Evolutionary conservation across 352 stramenopile genomes (phyloP), one percentile per base, ranked within the genome.

Genomic region (Pythium rhizo-oryzae): DNA sequence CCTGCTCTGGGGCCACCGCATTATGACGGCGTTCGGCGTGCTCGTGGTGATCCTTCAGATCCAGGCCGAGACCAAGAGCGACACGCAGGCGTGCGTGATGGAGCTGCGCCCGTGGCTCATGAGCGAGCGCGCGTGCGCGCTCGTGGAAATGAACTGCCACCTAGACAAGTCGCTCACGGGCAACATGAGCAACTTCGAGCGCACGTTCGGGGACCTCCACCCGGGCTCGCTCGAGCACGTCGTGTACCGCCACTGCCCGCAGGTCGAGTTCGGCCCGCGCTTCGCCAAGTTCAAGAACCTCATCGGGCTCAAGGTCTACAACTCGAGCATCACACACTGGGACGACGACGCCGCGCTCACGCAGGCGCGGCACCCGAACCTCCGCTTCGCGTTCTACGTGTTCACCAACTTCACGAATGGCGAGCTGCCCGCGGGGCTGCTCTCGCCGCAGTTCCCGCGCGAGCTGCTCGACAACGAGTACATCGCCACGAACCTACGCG

Each of bases 161-260:
- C 23, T 21, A 2, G 13, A 55, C 24, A 13, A n/a, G n/a, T n/a
- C 28, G 23, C 35, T 68, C 11, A 46, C 39, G 12, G 61, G 61
- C n/a, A 56, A 61, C 21, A 11, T 52, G 23, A 23, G n/a, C 19
- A 39, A 68, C 13, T 46, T 61, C 28, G 52, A 43, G 1, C 12
- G 6, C 5, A 53, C 63, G 0, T 70, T 78, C 23, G 53, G 21
- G 1, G 4, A 19, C 2, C 52, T 88, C 24, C 66, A 85, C 28
- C 33, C 44, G 1, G n/a, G 25, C 11, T 76, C 71, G 4, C 56
- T 79, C 6, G 50, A 53, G 18, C 50, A 75, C 6, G 52, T 87
- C 15, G 57, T 75, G 12, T 70, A 86, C 15, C 78, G 75, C 8
- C 73, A 89, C 41, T 87, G 77, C 35, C 51, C 70, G 0, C 51